Evolutionary conservation across 2,329 filamentous ascomycete species (phyloP), one percentile per base, ranked within the genome.

Genomic region (Penicillium sp.): DNA sequence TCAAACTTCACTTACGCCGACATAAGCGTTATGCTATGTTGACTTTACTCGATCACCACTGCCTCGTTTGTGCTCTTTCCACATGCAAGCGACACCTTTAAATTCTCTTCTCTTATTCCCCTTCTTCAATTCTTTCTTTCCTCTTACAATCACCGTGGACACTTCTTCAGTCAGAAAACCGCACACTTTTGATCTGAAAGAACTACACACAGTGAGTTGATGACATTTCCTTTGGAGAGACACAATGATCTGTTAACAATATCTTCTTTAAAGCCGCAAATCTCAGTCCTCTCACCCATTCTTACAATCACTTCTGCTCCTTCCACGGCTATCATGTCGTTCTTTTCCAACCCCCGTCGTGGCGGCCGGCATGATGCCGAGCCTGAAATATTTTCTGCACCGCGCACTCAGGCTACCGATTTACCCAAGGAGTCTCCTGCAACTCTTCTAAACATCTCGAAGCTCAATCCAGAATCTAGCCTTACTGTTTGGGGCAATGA

Each of bases 401-500:
- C n/a, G 5, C 29, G 0, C 25, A 54, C 42, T 8, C 53, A 56
- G 8, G 53, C 33, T 21, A 39, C 31, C 3, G 2, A 33, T 10
- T 6, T 56, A n/a, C 53, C 53, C 1, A 56, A 52, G 5, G 33
- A 33, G 13, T 15, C 33, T 19, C 15, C 23, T 5, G 6, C 25
- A 1, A 44, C 31, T 5, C 25, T 56, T 23, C n/a, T 56, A 2
- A 12, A 31, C 0, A 33, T 52, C 39, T 12, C n/a, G 2, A 52
- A 45, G n/a, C 53, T 56, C 4, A 38, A 9, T 1, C 9, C 53
- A 1, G 47, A 15, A 1, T 44, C 47, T 19, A 56, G 53, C 33
- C 49, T 33, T 8, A 56, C 47, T 4, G 23, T 29, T 10, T 56
- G 53, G 47, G 17, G 39, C 6, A 51, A 44, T 21, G 53, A 56